Evolutionary conservation across 306 rosid species (phyloP), one percentile per base, ranked within the genome.

Genomic region (Quillaja saponaria): DNA sequence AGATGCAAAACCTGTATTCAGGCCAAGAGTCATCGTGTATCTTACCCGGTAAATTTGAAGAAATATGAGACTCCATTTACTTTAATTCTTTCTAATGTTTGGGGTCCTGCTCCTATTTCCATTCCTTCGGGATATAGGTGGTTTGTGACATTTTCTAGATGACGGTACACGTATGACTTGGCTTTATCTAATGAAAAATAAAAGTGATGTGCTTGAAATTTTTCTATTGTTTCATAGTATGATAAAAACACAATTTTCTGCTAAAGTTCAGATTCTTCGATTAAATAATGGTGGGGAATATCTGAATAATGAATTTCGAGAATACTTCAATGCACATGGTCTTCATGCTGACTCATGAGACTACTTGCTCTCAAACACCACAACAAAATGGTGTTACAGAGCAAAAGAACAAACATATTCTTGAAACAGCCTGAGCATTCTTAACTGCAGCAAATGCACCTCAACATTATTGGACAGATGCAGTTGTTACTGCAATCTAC

Each of bases 321-420:
- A 15, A 1, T 64, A 60, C 10, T 72, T 72, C 14, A 21, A 58
- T 1, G 0, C 0, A 0, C 45, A 66, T 60, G 51, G 73, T 6
- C 19, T 66, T 5, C 13, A 48, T n/a, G n/a, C n/a, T n/a, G n/a
- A n/a, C n/a, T 0, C 74, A 74, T 67, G 74, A 74, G 41, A 66
- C 53, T 42, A 49, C 47, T 0, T 66, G 59, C 21, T 14, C 73
- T 44, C 48, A 67, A 4, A 66, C 69, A 10, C 65, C 69, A 9
- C 54, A 66, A 9, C 55, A 66, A 41, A 66, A 66, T 41, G 63
- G 47, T 8, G 16, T 44, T 10, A n/a, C 14, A 0, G 20, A 66
- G 5, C 0, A 55, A 17, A 61, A 61, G 12, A 69, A 69, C 4
- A 3, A 16, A 0, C 67, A 72, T 8, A 4, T 64, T 14, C 39